phyloP scores from a whole-genome alignment of 805 yeast genomes.

The Maudiozyma serrabonitensis region DNA sequence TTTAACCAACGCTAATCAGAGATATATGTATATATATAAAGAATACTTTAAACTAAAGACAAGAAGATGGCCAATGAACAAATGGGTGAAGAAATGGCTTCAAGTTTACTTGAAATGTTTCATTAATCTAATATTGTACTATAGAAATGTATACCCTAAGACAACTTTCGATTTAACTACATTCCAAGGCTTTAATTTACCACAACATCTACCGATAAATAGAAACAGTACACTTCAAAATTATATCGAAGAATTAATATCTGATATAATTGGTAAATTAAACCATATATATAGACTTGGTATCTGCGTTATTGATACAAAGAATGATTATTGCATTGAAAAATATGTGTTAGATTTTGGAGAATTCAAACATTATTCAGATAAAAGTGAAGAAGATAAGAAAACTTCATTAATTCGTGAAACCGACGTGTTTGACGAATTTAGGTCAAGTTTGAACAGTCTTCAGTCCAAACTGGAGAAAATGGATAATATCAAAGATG shows the following conservation, averaged over 20 bases:
- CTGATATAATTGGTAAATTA: constrained; percentile 19
- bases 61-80: constrained; percentile 10
- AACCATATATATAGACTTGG: constrained; percentile 16
- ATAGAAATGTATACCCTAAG: constrained; percentile 31
- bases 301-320: constrained; percentile 16
- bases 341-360: constrained; percentile 24
- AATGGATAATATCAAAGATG: constrained; percentile 17
- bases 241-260: constrained; percentile 30
- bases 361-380: constrained; percentile 19
- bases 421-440: constrained; percentile 25
- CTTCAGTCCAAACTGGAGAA: constrained; percentile 19
- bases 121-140: constrained; percentile 29
- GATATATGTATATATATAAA: too few species aligned
- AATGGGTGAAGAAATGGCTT: constrained; percentile 21
- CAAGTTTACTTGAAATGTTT: constrained; percentile 30
- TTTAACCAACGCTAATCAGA: too few species aligned
- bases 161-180: constrained; percentile 29
- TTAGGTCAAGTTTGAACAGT: constrained; percentile 25
- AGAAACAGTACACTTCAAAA: constrained; percentile 38
- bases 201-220: constrained; percentile 32
- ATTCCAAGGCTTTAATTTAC: constrained; percentile 35
- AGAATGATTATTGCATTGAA: constrained; percentile 19
- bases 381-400: constrained; percentile 7
- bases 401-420: constrained; percentile 8
- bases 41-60: too few species aligned